Base-by-base conservation (phyloP, 140 eudicot genomes). In the Flaveria floridana region DNA sequence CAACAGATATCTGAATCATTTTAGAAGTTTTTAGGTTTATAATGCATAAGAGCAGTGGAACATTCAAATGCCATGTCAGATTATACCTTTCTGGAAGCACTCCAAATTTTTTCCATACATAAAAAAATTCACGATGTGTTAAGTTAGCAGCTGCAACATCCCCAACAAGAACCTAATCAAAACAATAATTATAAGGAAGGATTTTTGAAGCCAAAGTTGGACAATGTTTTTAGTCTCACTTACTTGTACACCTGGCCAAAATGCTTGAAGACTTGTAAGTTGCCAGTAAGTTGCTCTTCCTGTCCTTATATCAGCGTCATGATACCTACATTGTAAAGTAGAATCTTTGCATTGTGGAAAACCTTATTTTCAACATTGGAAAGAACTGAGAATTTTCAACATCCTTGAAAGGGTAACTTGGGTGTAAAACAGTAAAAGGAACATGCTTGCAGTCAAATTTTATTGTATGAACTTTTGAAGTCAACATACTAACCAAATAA, bases 251-350 rank as follows among this genome's bases (percentile, higher is more conserved):
- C 97, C 98, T 34, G 98, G 98, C 97, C 98, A 93, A 86, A 93
- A 93, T 65, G 98, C 98, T 82, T 93, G 98, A 50, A 93, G 98
- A 83, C 98, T 93, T 21, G 98, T 93, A 68, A 93, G 93, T 76
- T 93, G 97, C 96, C 98, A 93, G 69, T 83, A 90, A 52, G 98
- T 93, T 84, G 98, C 96, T 74, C 85, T 81, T 80, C 98, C 98
- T n/a, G 97, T 90, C 75, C 97, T 86, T 95, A 93, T 93, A 76
- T 93, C 98, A 2, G 98, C 96, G 82, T 93, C 97, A 82, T 93
- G 98, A 84, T 93, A 93, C 98, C 98, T 93, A 78, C 68, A 78
- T 19, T 66, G 26, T 34, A 71, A 39, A 82, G 62, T 19, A 34
- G 6, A 65, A 15, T 3, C 25, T 51, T 20, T 58, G 1, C 15